Conservation (phyloP, 1,139 yeast genomes). For the Fermentozyma sake region DNA sequence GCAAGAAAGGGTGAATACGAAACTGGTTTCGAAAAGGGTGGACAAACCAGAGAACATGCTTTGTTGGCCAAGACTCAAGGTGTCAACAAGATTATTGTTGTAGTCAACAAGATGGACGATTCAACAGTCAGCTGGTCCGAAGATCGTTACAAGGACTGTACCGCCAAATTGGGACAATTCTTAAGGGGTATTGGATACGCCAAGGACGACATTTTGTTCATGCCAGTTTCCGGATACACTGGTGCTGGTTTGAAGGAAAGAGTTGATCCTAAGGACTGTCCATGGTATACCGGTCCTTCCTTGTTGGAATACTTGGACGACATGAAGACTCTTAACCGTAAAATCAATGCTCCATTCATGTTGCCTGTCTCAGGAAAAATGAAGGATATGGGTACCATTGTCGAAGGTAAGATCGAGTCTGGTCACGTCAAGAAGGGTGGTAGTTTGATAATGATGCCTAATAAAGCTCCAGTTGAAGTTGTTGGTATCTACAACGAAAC, state of each 20-base stretch:
- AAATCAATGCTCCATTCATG: slow-evolving; percentile 93
- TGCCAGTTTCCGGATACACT: slow-evolving; percentile 98
- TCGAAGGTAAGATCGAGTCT: slow-evolving; percentile 96
- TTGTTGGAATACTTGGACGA: slow-evolving; percentile 83
- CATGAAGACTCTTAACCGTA: slow-evolving; percentile 80
- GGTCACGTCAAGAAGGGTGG: slow-evolving; percentile 86
- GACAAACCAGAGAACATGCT: slow-evolving; percentile 99
- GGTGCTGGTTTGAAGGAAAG: slow-evolving; percentile 96
- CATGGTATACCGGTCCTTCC: slow-evolving; percentile 95
- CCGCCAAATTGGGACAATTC: slow-evolving; percentile 68
- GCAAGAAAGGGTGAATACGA: slow-evolving; percentile 99
- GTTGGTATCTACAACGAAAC: slow-evolving; percentile 87
- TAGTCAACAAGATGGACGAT: slow-evolving; percentile 98
- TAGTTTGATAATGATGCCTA: slow-evolving; percentile 85
- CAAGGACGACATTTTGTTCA: slow-evolving; percentile 78
- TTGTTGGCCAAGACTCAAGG: slow-evolving; percentile 97
- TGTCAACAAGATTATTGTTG: slow-evolving; percentile 88
- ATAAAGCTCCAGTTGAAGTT: slow-evolving; percentile 77
- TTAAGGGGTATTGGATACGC: slow-evolving; percentile 88
- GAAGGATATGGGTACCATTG: slow-evolving; percentile 94
- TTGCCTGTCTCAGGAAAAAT: slow-evolving; percentile 91
- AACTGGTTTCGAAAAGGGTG: slow-evolving; percentile 98
- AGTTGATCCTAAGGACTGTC: slow-evolving; percentile 64
- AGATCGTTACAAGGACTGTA: slow-evolving; percentile 96
- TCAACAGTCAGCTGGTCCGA: slow-evolving; percentile 94